Evolutionary conservation across 139 green algal species (phyloP).

Genomic region (Volvox africanus): DNA sequence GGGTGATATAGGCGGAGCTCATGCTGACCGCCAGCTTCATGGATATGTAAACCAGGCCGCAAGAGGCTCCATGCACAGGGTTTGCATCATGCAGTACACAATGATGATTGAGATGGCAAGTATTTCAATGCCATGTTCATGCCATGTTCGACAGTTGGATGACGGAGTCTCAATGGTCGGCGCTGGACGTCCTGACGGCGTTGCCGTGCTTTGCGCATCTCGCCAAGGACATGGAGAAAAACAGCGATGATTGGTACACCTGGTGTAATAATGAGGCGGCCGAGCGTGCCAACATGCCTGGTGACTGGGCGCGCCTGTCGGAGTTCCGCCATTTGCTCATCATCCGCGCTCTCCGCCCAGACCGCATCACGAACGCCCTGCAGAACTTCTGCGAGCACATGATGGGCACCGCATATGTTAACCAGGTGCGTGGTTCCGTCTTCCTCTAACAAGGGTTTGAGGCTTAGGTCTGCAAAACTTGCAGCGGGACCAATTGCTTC

Average conservation of each 20-base stretch:
- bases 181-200: constrained; percentile 78
- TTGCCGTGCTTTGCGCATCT: constrained; percentile 73
- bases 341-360: constrained; percentile 81
- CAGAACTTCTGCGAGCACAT: constrained; percentile 69
- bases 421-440: constrained; percentile 59
- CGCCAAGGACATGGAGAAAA: constrained; percentile 90
- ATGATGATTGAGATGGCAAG: too few species aligned
- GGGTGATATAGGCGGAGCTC: too few species aligned
- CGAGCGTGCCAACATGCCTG: constrained; percentile 79
- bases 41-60: too few species aligned
- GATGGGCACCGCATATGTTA: constrained; percentile 77
- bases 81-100: too few species aligned
- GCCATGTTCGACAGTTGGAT: constrained; percentile 70
- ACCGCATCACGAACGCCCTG: constrained; percentile 88
- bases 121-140: background rate
- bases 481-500: too few species aligned
- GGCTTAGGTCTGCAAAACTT: too few species aligned
- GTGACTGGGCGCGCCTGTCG: constrained; percentile 80
- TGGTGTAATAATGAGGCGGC: constrained; percentile 80
- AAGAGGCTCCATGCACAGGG: too few species aligned
- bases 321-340: constrained; percentile 84
- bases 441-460: too few species aligned
- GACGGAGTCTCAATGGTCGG: constrained; percentile 83
- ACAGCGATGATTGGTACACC: constrained; percentile 82
- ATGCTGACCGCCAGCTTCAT: too few species aligned